Percentiles rank a stretch among this genome's conserved stretches.
Evolutionary conservation across 1,139 yeast genomes (phyloP).

Genomic region (Taphrina sp.): DNA sequence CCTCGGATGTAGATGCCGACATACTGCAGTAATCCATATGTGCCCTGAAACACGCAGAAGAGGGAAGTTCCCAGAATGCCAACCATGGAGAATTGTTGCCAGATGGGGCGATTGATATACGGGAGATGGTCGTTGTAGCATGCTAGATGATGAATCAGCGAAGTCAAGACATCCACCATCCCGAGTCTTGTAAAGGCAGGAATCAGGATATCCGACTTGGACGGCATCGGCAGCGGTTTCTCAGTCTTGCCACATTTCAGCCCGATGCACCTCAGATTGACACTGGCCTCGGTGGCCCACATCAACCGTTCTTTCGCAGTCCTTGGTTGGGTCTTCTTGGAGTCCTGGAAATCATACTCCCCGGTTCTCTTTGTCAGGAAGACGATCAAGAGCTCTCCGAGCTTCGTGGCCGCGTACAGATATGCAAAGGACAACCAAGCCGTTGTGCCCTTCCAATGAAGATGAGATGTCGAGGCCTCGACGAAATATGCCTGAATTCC

Average conservation of each 20-base stretch:
- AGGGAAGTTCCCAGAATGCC: slow-evolving; percentile 3
- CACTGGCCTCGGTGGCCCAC: neutral
- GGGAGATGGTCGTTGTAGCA: neutral
- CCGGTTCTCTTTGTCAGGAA: neutral
- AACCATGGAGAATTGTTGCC: slow-evolving; percentile 9
- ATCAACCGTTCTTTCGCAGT: neutral
- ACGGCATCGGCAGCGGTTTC: neutral
- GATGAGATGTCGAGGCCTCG: neutral
- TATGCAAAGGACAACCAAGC: slow-evolving; percentile 15
- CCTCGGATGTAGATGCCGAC: slow-evolving; percentile 2
- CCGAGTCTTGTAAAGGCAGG: slow-evolving; percentile 1
- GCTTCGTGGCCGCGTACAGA: slow-evolving; percentile 7
- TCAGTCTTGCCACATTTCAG: slow-evolving; percentile 8
- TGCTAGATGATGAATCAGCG: slow-evolving; percentile 2
- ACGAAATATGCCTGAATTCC: slow-evolving; percentile 8
- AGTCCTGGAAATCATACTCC: slow-evolving; percentile 5
- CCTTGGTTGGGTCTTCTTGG: neutral
- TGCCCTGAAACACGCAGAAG: slow-evolving; percentile 5
- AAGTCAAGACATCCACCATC: slow-evolving; percentile 2
- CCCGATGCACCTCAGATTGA: slow-evolving; percentile 14
- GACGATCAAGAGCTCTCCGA: slow-evolving; percentile 6
- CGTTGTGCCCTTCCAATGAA: slow-evolving; percentile 18
- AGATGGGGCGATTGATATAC: neutral
- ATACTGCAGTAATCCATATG: slow-evolving; percentile 12
- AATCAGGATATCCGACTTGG: neutral